These are phyloP conservation scores for Spathaspora hagerdaliae DNA, from an alignment of 805 yeast genomes.

Conservation along the genomic window DNA sequence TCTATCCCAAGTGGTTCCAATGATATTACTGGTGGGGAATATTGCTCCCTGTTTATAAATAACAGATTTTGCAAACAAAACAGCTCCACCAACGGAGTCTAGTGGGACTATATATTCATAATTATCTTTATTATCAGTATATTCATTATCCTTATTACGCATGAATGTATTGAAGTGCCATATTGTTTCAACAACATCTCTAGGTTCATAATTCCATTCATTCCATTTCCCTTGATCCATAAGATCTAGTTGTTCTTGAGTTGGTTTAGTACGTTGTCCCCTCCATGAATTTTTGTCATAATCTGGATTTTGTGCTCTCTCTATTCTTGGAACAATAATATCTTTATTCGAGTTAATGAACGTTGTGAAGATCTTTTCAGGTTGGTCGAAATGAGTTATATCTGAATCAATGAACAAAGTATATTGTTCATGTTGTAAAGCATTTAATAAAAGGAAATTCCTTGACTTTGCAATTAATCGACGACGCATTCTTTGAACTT, in stretches of 20 bases:
- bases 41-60: slow-evolving; percentile 43
- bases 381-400: slow-evolving; percentile 17
- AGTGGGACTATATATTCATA: slow-evolving; percentile 19
- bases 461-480: slow-evolving; percentile 31
- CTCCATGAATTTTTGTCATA: slow-evolving; percentile 39
- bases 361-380: slow-evolving; percentile 16
- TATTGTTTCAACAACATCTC: slow-evolving; percentile 26
- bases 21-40: slow-evolving; percentile 42
- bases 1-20: slow-evolving; percentile 46
- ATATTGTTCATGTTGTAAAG: slow-evolving; percentile 24
- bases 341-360: slow-evolving; percentile 25
- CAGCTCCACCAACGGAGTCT: slow-evolving; percentile 53
- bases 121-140: slow-evolving; percentile 6
- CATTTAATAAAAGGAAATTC: slow-evolving; percentile 26
- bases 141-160: slow-evolving; percentile 7
- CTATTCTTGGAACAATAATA: slow-evolving; percentile 34
- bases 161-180: slow-evolving; percentile 22
- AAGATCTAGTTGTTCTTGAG: slow-evolving; percentile 18
- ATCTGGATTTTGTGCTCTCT: slow-evolving; percentile 20
- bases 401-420: slow-evolving; percentile 36
- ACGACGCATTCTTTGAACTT: slow-evolving; percentile 28
- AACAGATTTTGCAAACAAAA: slow-evolving; percentile 39
- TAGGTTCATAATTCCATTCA: slow-evolving; percentile 26
- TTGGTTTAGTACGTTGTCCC: slow-evolving; percentile 33
- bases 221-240: slow-evolving; percentile 29